phyloP scores from a whole-genome alignment of 495 filamentous ascomycete genomes.

The Hapsidospora chrysogenum region DNA sequence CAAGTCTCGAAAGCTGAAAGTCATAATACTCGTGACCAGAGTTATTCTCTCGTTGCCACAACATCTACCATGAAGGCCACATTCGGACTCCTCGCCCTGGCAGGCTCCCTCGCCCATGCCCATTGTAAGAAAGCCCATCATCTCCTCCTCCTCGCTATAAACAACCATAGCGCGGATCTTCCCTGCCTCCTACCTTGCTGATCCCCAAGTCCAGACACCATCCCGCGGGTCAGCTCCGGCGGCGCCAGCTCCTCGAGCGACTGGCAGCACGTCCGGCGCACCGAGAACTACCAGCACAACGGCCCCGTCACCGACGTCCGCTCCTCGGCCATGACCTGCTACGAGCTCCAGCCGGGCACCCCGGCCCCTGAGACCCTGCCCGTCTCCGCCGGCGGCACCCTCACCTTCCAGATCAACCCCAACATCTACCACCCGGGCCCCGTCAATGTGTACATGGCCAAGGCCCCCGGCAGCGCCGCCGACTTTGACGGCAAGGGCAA shows the following conservation, averaged over 20 bases:
- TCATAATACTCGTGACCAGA: too few relatives aligned
- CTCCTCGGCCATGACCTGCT: constrained; percentile 30
- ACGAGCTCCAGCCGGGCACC: constrained; percentile 24
- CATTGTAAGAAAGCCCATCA: background rate
- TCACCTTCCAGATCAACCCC: constrained; percentile 26
- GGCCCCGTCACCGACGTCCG: constrained; percentile 33
- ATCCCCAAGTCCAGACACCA: background rate
- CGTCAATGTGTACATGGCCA: constrained; percentile 35
- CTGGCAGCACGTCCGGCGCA: constrained; percentile 32
- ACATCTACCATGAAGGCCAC: background rate
- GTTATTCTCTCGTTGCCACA: too few relatives aligned
- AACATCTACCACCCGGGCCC: constrained; percentile 35
- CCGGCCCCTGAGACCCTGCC: constrained; percentile 17
- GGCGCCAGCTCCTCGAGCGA: constrained; percentile 16
- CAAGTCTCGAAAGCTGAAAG: too few relatives aligned
- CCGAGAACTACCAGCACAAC: constrained; percentile 33
- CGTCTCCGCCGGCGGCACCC: constrained; percentile 26
- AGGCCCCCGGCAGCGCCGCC: constrained; percentile 26
- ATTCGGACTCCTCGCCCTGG: background rate
- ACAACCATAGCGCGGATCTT: too few relatives aligned
- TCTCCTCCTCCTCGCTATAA: background rate
- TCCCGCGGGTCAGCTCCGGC: background rate
- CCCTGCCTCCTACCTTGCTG: too few relatives aligned
- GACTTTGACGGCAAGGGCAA: constrained; percentile 30
- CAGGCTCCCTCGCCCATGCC: background rate